Evolutionary conservation across 2,329 filamentous ascomycete species (phyloP).

Genomic region (Fusarium hostae): DNA sequence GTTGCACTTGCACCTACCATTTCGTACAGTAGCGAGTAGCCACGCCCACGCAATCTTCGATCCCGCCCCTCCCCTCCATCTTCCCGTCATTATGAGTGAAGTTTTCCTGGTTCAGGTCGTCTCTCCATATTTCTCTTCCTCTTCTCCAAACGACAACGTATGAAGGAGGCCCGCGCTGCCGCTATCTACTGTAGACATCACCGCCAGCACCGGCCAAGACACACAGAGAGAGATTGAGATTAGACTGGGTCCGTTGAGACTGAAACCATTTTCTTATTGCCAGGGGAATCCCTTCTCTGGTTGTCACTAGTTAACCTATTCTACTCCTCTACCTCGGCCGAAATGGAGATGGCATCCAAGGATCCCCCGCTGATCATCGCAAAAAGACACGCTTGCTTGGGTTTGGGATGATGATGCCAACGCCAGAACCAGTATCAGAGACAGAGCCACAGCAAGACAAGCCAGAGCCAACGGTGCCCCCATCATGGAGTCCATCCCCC

Average conservation of each 20-base stretch:
- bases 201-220: slow-evolving; percentile 16
- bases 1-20: slow-evolving; percentile 15
- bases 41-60: slow-evolving; percentile 33
- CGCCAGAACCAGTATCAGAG: neutral
- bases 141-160: slow-evolving; percentile 33
- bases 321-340: slow-evolving; percentile 38
- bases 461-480: slow-evolving; percentile 35
- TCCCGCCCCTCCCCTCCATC: slow-evolving; percentile 39
- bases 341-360: slow-evolving; percentile 35
- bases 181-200: slow-evolving; percentile 26
- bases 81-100: neutral
- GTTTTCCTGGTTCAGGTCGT: slow-evolving; percentile 12
- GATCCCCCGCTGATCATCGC: slow-evolving; percentile 43
- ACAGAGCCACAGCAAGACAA: slow-evolving; percentile 1
- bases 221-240: slow-evolving; percentile 1
- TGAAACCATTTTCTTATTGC: slow-evolving; percentile 6
- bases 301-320: neutral
- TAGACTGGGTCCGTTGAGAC: neutral
- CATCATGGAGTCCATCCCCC: slow-evolving; percentile 23
- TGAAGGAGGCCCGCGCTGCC: slow-evolving; percentile 27
- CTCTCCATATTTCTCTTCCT: slow-evolving; percentile 38
- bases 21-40: slow-evolving; percentile 18
- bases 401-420: slow-evolving; percentile 39
- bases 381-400: slow-evolving; percentile 31
- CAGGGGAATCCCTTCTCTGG: slow-evolving; percentile 28